Conservation (phyloP, 495 filamentous ascomycete genomes). For the Margaritispora aquatica region DNA sequence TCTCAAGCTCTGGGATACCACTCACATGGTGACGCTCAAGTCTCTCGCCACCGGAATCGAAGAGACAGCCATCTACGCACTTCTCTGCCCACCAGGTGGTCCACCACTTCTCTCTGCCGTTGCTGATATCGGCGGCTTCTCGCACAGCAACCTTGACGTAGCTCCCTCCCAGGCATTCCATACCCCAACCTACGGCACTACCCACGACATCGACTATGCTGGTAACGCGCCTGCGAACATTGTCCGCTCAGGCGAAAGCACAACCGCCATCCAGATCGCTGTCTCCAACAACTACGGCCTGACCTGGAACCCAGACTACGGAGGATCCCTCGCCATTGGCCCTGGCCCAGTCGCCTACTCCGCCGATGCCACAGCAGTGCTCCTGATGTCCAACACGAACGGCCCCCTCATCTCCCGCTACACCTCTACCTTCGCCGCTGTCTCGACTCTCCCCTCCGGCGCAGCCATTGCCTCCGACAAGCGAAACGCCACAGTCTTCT, state of each 20-base stretch:
- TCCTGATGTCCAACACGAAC: slow-evolving; percentile 20
- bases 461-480: slow-evolving; percentile 48
- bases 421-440: slow-evolving; percentile 35
- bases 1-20: slow-evolving; percentile 1
- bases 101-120: slow-evolving; percentile 49
- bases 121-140: slow-evolving; percentile 54
- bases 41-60: slow-evolving; percentile 54
- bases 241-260: slow-evolving; percentile 41
- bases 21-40: slow-evolving; percentile 42
- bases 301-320: slow-evolving; percentile 16
- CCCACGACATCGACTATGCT: slow-evolving; percentile 50
- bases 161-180: slow-evolving; percentile 43
- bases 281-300: slow-evolving; percentile 25
- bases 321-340: slow-evolving; percentile 1
- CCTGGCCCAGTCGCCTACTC: slow-evolving; percentile 29
- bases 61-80: slow-evolving; percentile 46
- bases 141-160: slow-evolving; percentile 35
- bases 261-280: slow-evolving; percentile 23
- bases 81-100: slow-evolving; percentile 45
- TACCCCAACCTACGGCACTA: slow-evolving; percentile 42
- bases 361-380: slow-evolving; percentile 42
- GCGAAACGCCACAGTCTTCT: slow-evolving; percentile 44
- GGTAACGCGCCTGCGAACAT: slow-evolving; percentile 44
- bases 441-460: slow-evolving; percentile 34
- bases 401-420: slow-evolving; percentile 37